Evolutionary conservation across 75 land plant genomes (phyloP), one percentile per base, ranked within the genome.

Genomic region (Cunninghamia lanceolata): DNA sequence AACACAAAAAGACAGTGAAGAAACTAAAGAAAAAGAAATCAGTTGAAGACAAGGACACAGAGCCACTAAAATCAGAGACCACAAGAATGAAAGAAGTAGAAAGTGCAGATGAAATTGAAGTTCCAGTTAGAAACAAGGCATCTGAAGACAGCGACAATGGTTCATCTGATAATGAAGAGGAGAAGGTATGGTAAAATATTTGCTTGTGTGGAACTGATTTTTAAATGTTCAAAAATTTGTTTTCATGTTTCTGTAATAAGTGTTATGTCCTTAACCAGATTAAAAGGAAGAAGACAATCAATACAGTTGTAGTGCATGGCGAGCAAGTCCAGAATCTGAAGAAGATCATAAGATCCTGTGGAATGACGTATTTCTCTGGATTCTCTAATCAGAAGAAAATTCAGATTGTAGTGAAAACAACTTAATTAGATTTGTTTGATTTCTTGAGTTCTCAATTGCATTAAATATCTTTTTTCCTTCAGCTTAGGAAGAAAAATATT

Each of bases 281-380:
- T 25, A 11, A 80, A 80, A n/a, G 3, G 90, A 91, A 91, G 91
- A 90, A 77, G 87, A 93, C 80, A 85, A 91, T 87, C 84, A 88
- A 77, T 82, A 46, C 92, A 74, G 86, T 86, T 86, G 90, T 87
- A 40, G 92, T 82, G 43, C 92, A 92, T 88, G 93, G 94, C 9
- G 94, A 91, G 79, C 88, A 88, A 30, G 95, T 97, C 42, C 96
- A 96, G 91, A 92, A 96, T 78, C 89, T 97, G 43, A 97, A 94
- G 86, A 90, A 93, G 66, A 87, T 94, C 42, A 96, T 96, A 63
- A 97, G 94, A 91, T 88, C 97, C 32, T 96, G 97, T 89, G 99
- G 94, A 63, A 92, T 94, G 89, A 90, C 91, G 98, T 96, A 89
- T 59, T 88, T 25, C 73, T 59, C 45, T 78, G 3, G 1, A 40